Conservation (phyloP, 331 rosid genomes). For the Quercus lobata region DNA sequence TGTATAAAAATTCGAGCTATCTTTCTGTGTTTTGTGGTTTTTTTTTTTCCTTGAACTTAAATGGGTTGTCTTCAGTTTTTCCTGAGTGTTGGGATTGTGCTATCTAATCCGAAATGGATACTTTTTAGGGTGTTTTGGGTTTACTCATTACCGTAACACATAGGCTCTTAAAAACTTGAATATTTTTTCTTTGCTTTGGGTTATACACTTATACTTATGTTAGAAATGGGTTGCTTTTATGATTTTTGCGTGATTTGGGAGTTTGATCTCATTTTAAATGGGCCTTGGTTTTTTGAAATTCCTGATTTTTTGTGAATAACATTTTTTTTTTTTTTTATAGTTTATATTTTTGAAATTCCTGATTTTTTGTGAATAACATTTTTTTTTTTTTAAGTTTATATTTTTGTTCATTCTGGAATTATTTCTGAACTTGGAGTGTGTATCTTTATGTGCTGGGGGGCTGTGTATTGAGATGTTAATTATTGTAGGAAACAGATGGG, state of each 20-base stretch:
- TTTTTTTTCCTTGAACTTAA: neutral
- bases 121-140: neutral
- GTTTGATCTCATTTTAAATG: neutral
- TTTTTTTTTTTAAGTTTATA: neutral
- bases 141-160: neutral
- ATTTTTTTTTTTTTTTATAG: neutral
- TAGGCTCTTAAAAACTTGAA: neutral
- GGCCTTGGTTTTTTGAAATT: neutral
- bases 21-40: neutral
- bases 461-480: slow-evolving; percentile 18
- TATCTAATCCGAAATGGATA: neutral
- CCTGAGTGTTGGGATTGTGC: neutral
- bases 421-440: neutral
- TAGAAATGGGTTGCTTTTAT: neutral
- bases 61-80: neutral
- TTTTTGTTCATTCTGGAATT: neutral
- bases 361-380: neutral
- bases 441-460: neutral
- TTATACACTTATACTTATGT: neutral
- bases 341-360: neutral
- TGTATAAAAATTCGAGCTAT: neutral
- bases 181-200: neutral
- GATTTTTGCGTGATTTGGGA: neutral
- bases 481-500: slow-evolving; percentile 73
- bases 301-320: neutral